Evolutionary conservation across 225 moss, liverwort and hornwort species (phyloP).

Genomic region (Rhytidiadelphus loreus): DNA sequence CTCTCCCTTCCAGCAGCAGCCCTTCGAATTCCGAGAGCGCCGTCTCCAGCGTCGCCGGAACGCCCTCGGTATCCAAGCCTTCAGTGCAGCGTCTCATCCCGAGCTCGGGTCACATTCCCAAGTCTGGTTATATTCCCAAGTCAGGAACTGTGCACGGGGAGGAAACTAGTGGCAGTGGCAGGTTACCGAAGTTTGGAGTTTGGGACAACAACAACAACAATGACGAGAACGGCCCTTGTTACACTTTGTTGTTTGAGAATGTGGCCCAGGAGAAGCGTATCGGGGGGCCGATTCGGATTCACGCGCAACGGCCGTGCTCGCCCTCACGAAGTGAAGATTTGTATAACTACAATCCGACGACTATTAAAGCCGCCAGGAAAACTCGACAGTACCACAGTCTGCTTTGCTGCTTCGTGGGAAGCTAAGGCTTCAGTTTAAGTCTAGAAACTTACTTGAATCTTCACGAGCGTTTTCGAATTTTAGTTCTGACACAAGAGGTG

Average conservation of each 20-base stretch:
- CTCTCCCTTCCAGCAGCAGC: background rate
- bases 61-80: background rate
- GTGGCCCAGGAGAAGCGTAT: slow-evolving; percentile 53
- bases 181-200: slow-evolving; percentile 65
- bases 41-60: background rate
- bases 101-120: background rate
- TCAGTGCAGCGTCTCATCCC: background rate
- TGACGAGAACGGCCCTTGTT: slow-evolving; percentile 39
- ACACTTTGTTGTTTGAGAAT: slow-evolving; percentile 73
- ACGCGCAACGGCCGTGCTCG: background rate
- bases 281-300: slow-evolving; percentile 35
- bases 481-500: background rate
- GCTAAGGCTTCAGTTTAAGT: background rate
- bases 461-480: background rate
- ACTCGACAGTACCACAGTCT: background rate
- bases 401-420: slow-evolving; percentile 28
- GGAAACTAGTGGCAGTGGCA: background rate
- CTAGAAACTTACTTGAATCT: background rate
- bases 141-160: background rate
- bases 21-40: background rate
- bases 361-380: background rate
- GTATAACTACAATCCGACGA: slow-evolving; percentile 8
- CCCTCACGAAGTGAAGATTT: slow-evolving; percentile 30
- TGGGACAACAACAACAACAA: slow-evolving; percentile 56
- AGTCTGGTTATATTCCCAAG: slow-evolving; percentile 2